Evolutionary conservation across 2,329 filamentous ascomycete species (phyloP), one percentile per base, ranked within the genome.

Genomic region (Talaromyces islandicus): DNA sequence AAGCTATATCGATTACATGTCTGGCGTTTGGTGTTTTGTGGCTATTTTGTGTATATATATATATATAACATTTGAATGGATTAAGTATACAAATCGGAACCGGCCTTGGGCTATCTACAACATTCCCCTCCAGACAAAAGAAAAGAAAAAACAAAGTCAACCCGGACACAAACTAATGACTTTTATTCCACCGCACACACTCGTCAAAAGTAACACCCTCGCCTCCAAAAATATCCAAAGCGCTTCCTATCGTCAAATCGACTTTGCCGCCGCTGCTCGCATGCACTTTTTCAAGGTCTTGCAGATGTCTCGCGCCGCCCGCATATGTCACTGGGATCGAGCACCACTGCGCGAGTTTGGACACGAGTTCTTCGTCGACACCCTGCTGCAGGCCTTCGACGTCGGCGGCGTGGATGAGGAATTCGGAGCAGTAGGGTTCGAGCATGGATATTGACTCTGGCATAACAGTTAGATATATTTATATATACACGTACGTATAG

Each of bases 351-450:
- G 91, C 86, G 56, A 99, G 79, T 65, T 82, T 85, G 66, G 81
- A 76, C 9, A 99, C 91, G 12, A 99, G 82, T 65, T 88, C 83
- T 73, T 94, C 88, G 68, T 99, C 94, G 64, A 99, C 90, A 53
- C 94, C 94, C 69, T 86, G 84, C 74, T 97, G 94, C 50, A 97
- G 81, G 12, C 94, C 94, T 77, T 99, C 94, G 64, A 96, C 94
- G 74, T 99, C 94, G 48, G 94, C 94, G 17, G 94, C 94, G 73
- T 99, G 94, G 70, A 99, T 94, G 58, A 99, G 84, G 71, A 99
- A 97, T 74, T 99, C 94, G 63, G 90, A 91, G 79, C 94, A 97
- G 76, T 94, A 94, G 6, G 92, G 92, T 70, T 96, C 91, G 25
- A 97, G 83, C 46, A 85, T 78, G 60, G 82, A 81, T 69, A 97